Conservation (phyloP, 805 yeast species). For the Barnettozyma wickerhamii region DNA sequence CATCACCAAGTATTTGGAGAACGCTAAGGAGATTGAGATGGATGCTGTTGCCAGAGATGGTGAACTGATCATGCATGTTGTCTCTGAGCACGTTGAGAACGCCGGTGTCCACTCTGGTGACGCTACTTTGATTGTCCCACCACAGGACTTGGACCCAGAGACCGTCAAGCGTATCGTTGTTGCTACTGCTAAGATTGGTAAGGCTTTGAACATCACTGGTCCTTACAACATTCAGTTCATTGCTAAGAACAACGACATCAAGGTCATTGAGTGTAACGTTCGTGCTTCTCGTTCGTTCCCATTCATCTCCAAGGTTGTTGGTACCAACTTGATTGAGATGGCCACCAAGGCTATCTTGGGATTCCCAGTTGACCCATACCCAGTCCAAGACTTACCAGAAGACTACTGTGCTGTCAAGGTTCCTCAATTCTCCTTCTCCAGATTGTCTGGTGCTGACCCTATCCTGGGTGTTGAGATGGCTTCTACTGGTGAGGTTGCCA, state of each 20-base stretch:
- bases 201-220: constrained; percentile 93
- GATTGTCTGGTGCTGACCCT: constrained; percentile 97
- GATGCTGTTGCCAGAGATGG: constrained; percentile 98
- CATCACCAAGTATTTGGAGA: constrained; percentile 92
- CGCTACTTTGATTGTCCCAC: constrained; percentile 95
- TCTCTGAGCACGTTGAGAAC: constrained; percentile 96
- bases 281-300: constrained; percentile 99
- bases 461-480: constrained; percentile 99
- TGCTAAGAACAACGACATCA: constrained; percentile 91
- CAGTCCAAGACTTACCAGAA: constrained; percentile 81
- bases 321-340: constrained; percentile 93
- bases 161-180: constrained; percentile 87
- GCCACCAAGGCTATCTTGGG: constrained; percentile 96
- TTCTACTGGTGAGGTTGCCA: constrained; percentile 97
- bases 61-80: constrained; percentile 92
- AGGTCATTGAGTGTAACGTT: constrained; percentile 97
- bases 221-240: constrained; percentile 97
- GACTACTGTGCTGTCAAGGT: constrained; percentile 96
- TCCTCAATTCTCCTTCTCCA: constrained; percentile 95
- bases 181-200: constrained; percentile 94
- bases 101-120: constrained; percentile 99
- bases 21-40: constrained; percentile 97
- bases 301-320: constrained; percentile 94
- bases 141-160: constrained; percentile 90
- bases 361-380: constrained; percentile 82